Base-by-base conservation (phyloP, 2,329 filamentous ascomycete species). In the Fusarium agapanthi region DNA sequence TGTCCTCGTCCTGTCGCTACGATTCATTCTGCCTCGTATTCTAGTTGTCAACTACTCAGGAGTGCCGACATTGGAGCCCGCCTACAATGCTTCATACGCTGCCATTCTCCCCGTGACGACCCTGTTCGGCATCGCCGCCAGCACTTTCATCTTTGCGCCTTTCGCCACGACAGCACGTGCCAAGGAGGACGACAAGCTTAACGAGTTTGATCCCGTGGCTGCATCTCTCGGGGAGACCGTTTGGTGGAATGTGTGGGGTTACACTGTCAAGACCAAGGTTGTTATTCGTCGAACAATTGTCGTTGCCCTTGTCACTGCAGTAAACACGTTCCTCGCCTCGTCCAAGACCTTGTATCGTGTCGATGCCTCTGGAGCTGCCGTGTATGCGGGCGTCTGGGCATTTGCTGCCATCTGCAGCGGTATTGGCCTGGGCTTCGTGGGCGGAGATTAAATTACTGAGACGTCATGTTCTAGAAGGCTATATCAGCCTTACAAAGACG, bases 341-440 rank as follows among this genome's bases (percentile, higher is more conserved):
- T 88, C 86, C 51, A 85, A 90, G 61, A 92, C 90, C 1, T 83
- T 98, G 26, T 85, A 89, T 48, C 92, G 93, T 9, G 89, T 94
- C 16, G 92, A 95, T 76, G 71, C 88, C 8, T 75, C 84, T 2
- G 95, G 95, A 16, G 93, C 95, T 3, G 83, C 86, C 7, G 89
- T 88, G 0, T 98, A 95, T 86, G 90, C 93, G 5, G 84, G 85
- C 28, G 85, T 95, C 40, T 98, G 94, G 94, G 89, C 88, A n/a
- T 76, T 86, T 28, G 92, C 92, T 12, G 88, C 89, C 7, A 79
- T 87, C 18, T 78, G 91, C 60, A 88, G 89, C 6, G 92, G 92
- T 20, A 38, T 85, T n/a, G 85, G 82, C 4, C 79, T 91, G 41
- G 86, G 85, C 34, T 81, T 85, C 61, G 86, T 90, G 45, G 81